These are phyloP conservation scores for Sporopachydermia cereana DNA, from an alignment of 1,139 yeast genomes.

Conservation along the genomic window DNA sequence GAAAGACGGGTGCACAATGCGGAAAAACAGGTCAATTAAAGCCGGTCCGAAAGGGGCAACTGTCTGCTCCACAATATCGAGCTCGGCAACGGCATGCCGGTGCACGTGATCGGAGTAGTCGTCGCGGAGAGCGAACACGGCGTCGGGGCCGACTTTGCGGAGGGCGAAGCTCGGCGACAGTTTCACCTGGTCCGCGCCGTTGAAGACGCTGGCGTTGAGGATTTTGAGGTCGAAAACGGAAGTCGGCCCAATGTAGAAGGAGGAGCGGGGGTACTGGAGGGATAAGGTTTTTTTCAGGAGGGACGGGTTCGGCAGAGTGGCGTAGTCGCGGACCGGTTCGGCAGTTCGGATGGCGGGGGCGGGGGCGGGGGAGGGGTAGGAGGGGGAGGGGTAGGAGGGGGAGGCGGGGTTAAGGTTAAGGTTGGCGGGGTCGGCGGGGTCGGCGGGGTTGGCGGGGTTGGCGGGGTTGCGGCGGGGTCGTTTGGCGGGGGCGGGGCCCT, in stretches of 20 bases:
- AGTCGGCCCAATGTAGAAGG: slow-evolving; percentile 26
- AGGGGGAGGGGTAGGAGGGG: neutral
- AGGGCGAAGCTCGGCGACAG: slow-evolving; percentile 23
- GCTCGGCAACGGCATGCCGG: slow-evolving; percentile 18
- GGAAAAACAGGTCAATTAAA: slow-evolving; percentile 29
- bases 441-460: neutral
- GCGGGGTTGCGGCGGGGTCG: neutral
- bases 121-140: slow-evolving; percentile 23
- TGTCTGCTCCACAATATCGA: slow-evolving; percentile 28
- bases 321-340: slow-evolving; percentile 25
- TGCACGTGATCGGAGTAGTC: slow-evolving; percentile 20
- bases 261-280: slow-evolving; percentile 28
- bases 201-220: slow-evolving; percentile 20
- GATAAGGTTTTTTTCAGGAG: slow-evolving; percentile 27
- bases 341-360: slow-evolving; percentile 11
- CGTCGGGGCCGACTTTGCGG: slow-evolving; percentile 24
- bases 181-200: slow-evolving; percentile 23
- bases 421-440: no score
- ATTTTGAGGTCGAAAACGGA: slow-evolving; percentile 24
- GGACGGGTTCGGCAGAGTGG: slow-evolving; percentile 26
- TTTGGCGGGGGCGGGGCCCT: neutral
- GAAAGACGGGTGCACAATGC: slow-evolving; percentile 30
- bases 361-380: neutral
- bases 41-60: slow-evolving; percentile 32
- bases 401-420: neutral